Base-by-base conservation (phyloP, 2,329 filamentous ascomycete genomes). In the Davidsoniella neocaledoniae region DNA sequence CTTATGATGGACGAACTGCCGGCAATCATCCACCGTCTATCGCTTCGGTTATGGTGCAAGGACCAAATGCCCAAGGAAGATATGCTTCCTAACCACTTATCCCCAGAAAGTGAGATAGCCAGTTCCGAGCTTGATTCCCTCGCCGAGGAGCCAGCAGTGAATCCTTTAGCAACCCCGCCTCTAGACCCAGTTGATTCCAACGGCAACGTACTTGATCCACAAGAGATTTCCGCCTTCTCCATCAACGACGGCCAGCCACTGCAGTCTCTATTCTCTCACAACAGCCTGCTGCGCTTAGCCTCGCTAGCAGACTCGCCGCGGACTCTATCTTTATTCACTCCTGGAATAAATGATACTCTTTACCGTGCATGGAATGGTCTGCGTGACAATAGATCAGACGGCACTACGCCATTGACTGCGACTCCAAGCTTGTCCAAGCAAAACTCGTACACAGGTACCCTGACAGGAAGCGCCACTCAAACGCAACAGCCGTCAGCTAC, bases 1-100 rank as follows among this genome's bases (percentile, higher is more conserved):
- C 63, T 98, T 56, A 94, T 98, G 72, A 96, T 96, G 87, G 90
- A 98, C 56, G 91, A 98, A 63, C 68, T 98, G 21, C 91, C 91
- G 0, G 88, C 90, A 45, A 96, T 96, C 53, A 94, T 98, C 54
- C 91, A 98, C 64, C 78, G 87, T 47, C 68, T 98, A 17, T 96
- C 90, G 0, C 69, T 96, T 51, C 79, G 85, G 56, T 66, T 95
- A 46, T 94, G 87, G 81, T 91, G 86, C 49, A 86, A 88, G 0
- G 90, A 96, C 57, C 86, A 91, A 61, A 73, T 79, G 46, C 73
- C 77, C 19, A 75, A 77, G 46, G 81, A 85, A 56, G 72, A 77
- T 54, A 9, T 45, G 5, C 41, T 44, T 8, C 46, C 46, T 23
- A 33, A 12, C 29, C 8, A 12, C 29, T 9, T 12, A 12, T 33